phyloP scores from a whole-genome alignment of 2,329 filamentous ascomycete species.

The Didymella keratinophila region DNA sequence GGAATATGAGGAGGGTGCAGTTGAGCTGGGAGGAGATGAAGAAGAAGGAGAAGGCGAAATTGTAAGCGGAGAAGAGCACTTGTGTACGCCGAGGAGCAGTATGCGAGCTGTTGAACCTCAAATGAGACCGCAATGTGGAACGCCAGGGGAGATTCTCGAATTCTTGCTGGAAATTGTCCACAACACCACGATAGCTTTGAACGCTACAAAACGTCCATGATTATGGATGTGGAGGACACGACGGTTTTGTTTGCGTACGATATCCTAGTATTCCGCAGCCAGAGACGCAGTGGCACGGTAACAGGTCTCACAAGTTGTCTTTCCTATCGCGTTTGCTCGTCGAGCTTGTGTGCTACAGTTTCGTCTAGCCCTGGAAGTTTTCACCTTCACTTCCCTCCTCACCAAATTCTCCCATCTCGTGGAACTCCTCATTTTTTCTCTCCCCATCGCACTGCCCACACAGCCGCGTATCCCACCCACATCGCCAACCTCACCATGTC shows the following conservation, averaged over 20 bases:
- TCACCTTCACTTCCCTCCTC: not conserved
- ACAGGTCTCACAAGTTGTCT: not conserved
- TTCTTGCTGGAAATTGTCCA: no score
- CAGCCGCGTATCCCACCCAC: not conserved
- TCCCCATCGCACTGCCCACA: not conserved
- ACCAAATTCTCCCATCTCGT: no score
- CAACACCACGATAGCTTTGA: no score
- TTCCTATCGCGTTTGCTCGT: not conserved
- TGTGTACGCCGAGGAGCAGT: not conserved
- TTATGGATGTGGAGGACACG: no score
- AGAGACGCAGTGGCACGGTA: not conserved
- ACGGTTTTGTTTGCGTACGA: slow-evolving; percentile 9
- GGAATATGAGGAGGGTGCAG: slow-evolving; percentile 75
- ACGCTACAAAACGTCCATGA: no score
- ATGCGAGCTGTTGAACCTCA: no score
- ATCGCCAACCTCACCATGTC: slow-evolving; percentile 15
- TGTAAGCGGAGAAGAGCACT: slow-evolving; percentile 49
- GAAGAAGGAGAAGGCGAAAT: slow-evolving; percentile 65
- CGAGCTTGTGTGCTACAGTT: not conserved
- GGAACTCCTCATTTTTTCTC: not conserved
- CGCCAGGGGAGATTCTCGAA: no score
- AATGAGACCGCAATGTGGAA: no score
- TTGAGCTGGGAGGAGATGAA: slow-evolving; percentile 71
- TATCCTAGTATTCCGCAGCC: slow-evolving; percentile 18
- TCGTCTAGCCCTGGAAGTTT: not conserved